These are phyloP conservation scores for Tetrapisispora phaffii DNA, from an alignment of 805 yeast species.

Conservation along the genomic window DNA sequence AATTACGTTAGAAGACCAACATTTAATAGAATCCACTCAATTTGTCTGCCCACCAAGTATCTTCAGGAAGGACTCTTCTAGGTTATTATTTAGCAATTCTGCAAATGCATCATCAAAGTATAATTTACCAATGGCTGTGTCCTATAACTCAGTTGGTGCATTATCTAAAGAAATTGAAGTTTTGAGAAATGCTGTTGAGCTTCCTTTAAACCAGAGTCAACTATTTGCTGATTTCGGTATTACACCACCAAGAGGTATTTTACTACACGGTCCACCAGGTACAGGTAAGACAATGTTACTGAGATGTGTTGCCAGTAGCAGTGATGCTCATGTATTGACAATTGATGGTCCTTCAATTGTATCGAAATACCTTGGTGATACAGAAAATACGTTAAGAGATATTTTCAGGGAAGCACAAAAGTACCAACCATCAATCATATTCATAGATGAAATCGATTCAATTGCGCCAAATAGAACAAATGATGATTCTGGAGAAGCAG, in stretches of 20 bases:
- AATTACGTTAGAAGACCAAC: slow-evolving; percentile 10
- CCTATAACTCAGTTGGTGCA: slow-evolving; percentile 68
- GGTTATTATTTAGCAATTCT: slow-evolving; percentile 17
- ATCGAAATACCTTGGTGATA: slow-evolving; percentile 88
- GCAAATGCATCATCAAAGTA: slow-evolving; percentile 32
- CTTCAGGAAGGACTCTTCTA: slow-evolving; percentile 32
- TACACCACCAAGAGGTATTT: slow-evolving; percentile 86
- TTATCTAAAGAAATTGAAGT: slow-evolving; percentile 49
- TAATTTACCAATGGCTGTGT: slow-evolving; percentile 33
- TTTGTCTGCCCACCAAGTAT: slow-evolving; percentile 41
- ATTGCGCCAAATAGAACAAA: slow-evolving; percentile 73
- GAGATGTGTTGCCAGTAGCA: slow-evolving; percentile 68
- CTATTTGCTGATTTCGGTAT: slow-evolving; percentile 78
- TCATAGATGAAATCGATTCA: slow-evolving; percentile 91
- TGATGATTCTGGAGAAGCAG: slow-evolving; percentile 87
- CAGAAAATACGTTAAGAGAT: slow-evolving; percentile 75
- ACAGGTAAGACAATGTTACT: slow-evolving; percentile 91
- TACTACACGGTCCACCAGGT: slow-evolving; percentile 94
- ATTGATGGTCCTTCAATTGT: slow-evolving; percentile 89
- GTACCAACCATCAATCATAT: slow-evolving; percentile 79
- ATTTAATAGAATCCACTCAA: slow-evolving; percentile 1
- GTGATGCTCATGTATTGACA: slow-evolving; percentile 72
- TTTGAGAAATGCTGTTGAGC: slow-evolving; percentile 57
- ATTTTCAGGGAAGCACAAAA: slow-evolving; percentile 75
- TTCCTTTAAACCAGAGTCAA: slow-evolving; percentile 72